phyloP scores from a whole-genome alignment of 2,329 filamentous ascomycete species.

The Penicillium sp. region DNA sequence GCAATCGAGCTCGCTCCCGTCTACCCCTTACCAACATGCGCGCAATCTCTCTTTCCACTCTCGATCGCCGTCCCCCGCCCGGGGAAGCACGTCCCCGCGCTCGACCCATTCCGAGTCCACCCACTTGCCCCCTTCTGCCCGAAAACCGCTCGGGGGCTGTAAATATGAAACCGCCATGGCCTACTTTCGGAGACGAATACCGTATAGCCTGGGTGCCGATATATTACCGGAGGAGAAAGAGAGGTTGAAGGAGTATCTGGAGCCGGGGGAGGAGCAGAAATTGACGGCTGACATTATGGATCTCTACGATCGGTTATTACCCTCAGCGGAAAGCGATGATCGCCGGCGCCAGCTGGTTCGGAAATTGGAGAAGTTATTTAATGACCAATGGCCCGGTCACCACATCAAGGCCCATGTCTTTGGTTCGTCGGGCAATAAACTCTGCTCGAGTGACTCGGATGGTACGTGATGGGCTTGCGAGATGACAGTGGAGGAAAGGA shows the following conservation, averaged over 20 bases:
- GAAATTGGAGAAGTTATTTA: conserved; percentile 85
- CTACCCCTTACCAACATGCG: conserved; percentile 85
- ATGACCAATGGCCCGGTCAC: conserved; percentile 85
- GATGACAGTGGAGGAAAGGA: neutral
- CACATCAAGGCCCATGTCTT: conserved; percentile 90
- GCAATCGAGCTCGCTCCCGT: conserved; percentile 86
- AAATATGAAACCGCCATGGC: conserved; percentile 85
- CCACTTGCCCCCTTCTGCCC: conserved; percentile 65
- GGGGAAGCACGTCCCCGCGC: conserved; percentile 75
- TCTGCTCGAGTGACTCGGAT: conserved; percentile 95
- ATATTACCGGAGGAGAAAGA: conserved; percentile 67
- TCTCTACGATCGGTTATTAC: conserved; percentile 80
- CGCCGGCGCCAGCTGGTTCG: conserved; percentile 72
- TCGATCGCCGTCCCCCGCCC: conserved; percentile 74
- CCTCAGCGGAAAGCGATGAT: conserved; percentile 72
- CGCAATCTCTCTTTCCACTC: conserved; percentile 79
- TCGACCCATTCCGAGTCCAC: conserved; percentile 90
- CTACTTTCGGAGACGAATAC: conserved; percentile 79
- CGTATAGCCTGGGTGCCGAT: conserved; percentile 84
- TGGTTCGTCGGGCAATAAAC: conserved; percentile 92
- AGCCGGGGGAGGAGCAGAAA: conserved; percentile 68
- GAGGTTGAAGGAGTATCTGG: conserved; percentile 66
- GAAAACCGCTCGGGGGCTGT: conserved; percentile 67
- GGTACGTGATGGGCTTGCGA: conserved; percentile 54
- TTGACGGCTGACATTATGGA: conserved; percentile 80